These are phyloP conservation scores for Inosperma sp. DNA, from an alignment of 768 basidiomycete genomes.

Conservation along the genomic window DNA sequence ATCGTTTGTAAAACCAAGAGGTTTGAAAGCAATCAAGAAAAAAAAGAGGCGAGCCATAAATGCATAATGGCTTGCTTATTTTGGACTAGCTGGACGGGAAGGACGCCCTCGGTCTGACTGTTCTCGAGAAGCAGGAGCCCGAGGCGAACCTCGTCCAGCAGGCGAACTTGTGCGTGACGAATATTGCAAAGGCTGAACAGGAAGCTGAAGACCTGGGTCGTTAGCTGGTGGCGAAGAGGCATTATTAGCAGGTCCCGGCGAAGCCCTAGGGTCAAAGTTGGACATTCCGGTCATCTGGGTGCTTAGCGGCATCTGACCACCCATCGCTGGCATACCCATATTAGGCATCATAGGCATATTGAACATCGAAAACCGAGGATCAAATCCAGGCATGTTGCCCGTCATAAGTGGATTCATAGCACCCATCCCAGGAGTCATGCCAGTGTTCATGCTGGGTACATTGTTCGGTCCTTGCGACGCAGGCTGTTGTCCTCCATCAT, in stretches of 20 bases:
- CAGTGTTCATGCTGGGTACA: constrained; percentile 30
- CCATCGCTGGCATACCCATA: constrained; percentile 31
- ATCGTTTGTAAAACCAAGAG: not conserved
- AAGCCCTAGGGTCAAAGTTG: constrained; percentile 54
- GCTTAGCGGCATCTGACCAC: constrained; percentile 36
- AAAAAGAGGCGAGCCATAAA: not conserved
- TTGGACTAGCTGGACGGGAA: constrained; percentile 24
- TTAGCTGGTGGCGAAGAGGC: not conserved
- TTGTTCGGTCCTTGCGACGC: constrained; percentile 13
- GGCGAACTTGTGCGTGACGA: constrained; percentile 50
- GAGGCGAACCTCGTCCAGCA: constrained; percentile 51
- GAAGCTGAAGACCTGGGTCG: constrained; percentile 30
- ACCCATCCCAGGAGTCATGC: constrained; percentile 32
- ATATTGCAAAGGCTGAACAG: constrained; percentile 29
- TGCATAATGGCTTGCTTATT: constrained; percentile 6
- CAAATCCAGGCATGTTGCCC: constrained; percentile 41
- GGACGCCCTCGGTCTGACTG: constrained; percentile 19
- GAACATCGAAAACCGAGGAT: constrained; percentile 83
- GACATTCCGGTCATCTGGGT: constrained; percentile 65
- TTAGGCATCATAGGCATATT: constrained; percentile 65
- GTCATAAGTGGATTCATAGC: constrained; percentile 21
- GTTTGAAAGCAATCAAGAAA: not conserved
- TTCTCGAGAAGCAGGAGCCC: constrained; percentile 26
- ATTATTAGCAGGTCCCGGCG: constrained; percentile 34
- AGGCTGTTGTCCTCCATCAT: constrained; percentile 31